Base-by-base conservation (phyloP, 805 yeast genomes). In the Starmerella floricola region DNA sequence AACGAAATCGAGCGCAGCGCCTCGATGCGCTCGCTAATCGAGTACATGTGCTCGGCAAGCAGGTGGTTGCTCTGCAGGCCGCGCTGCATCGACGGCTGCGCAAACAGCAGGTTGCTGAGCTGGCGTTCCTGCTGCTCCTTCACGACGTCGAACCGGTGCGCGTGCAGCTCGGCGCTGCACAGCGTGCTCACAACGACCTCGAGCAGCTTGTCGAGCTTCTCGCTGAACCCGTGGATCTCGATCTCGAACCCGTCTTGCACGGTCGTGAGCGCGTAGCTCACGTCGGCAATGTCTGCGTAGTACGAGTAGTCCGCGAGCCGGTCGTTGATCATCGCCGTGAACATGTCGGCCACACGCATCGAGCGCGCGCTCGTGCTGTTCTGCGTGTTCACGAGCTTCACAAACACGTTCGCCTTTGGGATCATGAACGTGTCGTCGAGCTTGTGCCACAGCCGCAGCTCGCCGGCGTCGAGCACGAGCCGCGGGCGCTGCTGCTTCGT, bases 351-450 rank as follows among this genome's bases (percentile, higher is more conserved):
- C 47, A 72, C 62, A 31, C 80, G 72, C 2, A 76, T 65, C 37
- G 74, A 68, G 23, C 26, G 19, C 17, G 40, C 39, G 3, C 41
- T 16, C 6, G 21, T 31, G 35, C 46, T 40, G 19, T 38, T 36
- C 12, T 21, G 27, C 2, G 94, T 93, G 32, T 50, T 62, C 47
- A 76, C 78, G 49, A 88, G 68, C 31, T 72, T 66, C 40, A 84
- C 58, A 31, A 73, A 72, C 24, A 86, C 73, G 37, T 73, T 67
- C 1, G 91, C 91, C 62, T 87, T 82, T 38, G 97, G 98, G 15
- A 83, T 81, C 67, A 80, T 75, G 57, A 88, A 82, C 38, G 78
- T 75, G 51, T 88, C 95, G 63, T 88, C 95, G 53, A 79, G 79
- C 59, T 88, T 88, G 60, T 68, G 83, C 97, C 97, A 88, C 30